Base-by-base conservation (phyloP, 129 eudicot genomes). In the Rutidosis leptorrhynchoides region DNA sequence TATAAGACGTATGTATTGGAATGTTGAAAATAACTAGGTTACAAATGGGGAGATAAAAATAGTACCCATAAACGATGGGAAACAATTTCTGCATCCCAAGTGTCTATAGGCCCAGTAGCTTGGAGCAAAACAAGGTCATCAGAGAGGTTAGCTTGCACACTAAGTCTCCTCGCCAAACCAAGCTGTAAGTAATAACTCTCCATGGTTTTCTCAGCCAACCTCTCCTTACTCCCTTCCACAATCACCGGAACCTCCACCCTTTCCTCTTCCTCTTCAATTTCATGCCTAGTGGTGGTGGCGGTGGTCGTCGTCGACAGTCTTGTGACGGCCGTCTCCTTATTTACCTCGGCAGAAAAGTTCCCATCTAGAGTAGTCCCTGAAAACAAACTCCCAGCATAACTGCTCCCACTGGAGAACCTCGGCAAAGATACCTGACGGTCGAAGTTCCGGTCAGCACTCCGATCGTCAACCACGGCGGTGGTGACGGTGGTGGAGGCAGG, bases 61-160 rank as follows among this genome's bases (percentile, higher is more conserved):
- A 53, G 37, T 84, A 90, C 97, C 97, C 97, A 90, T 1, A 90
- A 82, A 61, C 95, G 83, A 72, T 90, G 83, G 3, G 97, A 90
- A 37, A 87, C 92, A 1, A 83, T 58, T 24, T 83, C 89, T 1
- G 83, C 83, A 80, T 86, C 97, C 64, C 78, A 66, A 32, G 67
- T 74, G 62, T 69, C 80, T 27, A 72, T 66, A 2, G 67, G 74
- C 19, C 65, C 73, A 53, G 65, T 56, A n/a, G 80, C 82, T 20
- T 64, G 83, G 60, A 62, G 32, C 62, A 81, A 77, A 20, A 74
- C 22, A 70, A 89, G 77, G 62, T 80, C 89, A 15, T 81, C 72
- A 46, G 70, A 82, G 16, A 86, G 56, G 3, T 77, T 70, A 6
- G 90, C 88, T 62, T 83, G 90, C 60, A 74, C 67, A 1, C 77